A percentile compares a stretch with the other conserved stretches of the same genome.
phyloP scores from a whole-genome alignment of 2,329 filamentous ascomycete species.

The Hymenoscyphus repandus region DNA sequence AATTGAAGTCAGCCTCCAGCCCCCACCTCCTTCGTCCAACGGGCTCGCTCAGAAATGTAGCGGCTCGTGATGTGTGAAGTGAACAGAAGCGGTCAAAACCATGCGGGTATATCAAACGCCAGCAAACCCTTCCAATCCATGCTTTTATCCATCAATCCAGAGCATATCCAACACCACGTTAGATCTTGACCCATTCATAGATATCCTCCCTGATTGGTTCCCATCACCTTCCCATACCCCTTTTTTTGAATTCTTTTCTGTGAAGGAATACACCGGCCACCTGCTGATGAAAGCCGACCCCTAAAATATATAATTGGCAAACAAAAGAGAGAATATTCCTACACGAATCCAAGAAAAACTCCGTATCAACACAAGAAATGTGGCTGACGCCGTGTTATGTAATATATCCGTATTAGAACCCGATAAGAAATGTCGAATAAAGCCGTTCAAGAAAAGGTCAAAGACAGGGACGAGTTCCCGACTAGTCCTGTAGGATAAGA shows the following conservation, averaged over 20 bases:
- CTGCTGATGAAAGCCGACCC: neutral
- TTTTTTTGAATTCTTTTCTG: conserved; percentile 2
- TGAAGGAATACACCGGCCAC: neutral
- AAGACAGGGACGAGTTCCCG: neutral
- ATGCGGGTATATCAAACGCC: conserved; percentile 17
- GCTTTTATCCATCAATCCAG: conserved; percentile 6
- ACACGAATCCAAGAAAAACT: conserved; percentile 3
- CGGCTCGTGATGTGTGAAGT: neutral
- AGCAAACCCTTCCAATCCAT: conserved; percentile 10
- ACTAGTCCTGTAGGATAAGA: too few relatives aligned
- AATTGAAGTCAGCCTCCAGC: conserved; percentile 1
- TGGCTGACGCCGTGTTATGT: conserved; percentile 2
- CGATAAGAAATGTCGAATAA: neutral
- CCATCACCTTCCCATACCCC: neutral
- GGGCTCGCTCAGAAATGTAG: neutral
- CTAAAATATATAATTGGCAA: conserved; percentile 4
- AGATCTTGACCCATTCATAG: conserved; percentile 2
- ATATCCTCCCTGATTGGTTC: neutral
- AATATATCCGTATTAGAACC: conserved; percentile 1
- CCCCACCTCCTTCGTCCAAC: conserved; percentile 1
- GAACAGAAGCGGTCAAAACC: conserved; percentile 1
- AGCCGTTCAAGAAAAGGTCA: neutral
- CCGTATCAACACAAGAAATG: conserved; percentile 9
- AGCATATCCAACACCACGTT: conserved; percentile 7
- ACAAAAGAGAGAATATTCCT: conserved; percentile 11